Evolutionary conservation across 169 alveolate genomes (phyloP), one percentile per base, ranked within the genome.

Genomic region (Plasmodium gallinaceum): DNA sequence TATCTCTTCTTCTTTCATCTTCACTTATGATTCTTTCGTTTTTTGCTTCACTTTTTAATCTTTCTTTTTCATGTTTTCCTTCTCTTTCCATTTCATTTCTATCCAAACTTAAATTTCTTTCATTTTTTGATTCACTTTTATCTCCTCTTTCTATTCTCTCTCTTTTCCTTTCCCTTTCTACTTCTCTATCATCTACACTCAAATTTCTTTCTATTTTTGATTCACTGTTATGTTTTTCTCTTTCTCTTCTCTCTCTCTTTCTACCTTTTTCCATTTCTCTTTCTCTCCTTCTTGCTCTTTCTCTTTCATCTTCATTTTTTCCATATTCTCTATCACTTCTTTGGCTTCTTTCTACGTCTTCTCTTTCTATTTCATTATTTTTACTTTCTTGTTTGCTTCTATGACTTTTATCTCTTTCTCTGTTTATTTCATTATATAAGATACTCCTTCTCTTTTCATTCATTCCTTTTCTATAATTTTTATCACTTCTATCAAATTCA

Each of bases 101-200:
- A 32, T 32, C 39, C 39, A 2, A 1, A 16, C 37, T 26, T 46
- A 4, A 2, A 32, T 32, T 32, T 43, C 45, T 60, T 16, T n/a
- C 75, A 5, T 68, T 8, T 5, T 18, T 14, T 12, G 18, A 42
- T 14, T 57, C 66, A 57, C 20, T 57, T 16, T 14, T 7, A 14
- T 0, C 20, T 14, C 64, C 22, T 24, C 48, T 62, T 26, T 26
- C n/a, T 8, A 20, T 62, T 5, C 18, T 24, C 12, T 20, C 22
- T 65, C 32, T 46, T 18, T 39, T 51, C 6, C 24, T 46, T 18
- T 3, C 48, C 66, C 32, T 60, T 0, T 57, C 69, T 7, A 57
- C 39, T 45, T 32, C 76, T 52, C 76, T 54, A 46, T 71, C 88
- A 32, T 32, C 39, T 32, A 32, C 39, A 16, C 37, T 26, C 22